Conservation (phyloP, 257 asterid species). For the Solanum virginianum region DNA sequence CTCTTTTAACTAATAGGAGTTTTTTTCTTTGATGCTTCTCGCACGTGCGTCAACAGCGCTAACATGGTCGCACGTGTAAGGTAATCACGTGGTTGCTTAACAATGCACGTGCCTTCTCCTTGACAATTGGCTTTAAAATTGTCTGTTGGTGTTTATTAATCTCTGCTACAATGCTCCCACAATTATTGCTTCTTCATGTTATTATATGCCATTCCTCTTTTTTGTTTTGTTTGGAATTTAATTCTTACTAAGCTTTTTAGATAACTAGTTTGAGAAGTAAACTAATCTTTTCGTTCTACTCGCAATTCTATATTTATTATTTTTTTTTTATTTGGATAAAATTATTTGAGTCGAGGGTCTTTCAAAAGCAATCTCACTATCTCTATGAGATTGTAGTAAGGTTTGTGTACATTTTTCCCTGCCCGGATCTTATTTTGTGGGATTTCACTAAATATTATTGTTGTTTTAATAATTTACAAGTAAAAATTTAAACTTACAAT, state of each 20-base stretch:
- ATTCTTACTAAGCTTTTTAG: neutral
- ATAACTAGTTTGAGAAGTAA: neutral
- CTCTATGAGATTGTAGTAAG: too few species aligned
- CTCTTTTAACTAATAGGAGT: neutral
- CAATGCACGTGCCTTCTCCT: slow-evolving; percentile 38
- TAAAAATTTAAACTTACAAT: too few species aligned
- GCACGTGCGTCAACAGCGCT: slow-evolving; percentile 38
- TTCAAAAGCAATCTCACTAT: too few species aligned
- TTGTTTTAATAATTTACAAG: too few species aligned
- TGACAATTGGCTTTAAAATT: slow-evolving; percentile 8
- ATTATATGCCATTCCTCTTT: neutral
- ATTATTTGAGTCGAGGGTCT: too few species aligned
- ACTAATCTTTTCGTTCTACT: neutral
- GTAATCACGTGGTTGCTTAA: slow-evolving; percentile 26
- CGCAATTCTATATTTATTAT: too few species aligned
- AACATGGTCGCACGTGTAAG: slow-evolving; percentile 52
- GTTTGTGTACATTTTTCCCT: too few species aligned
- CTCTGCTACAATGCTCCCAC: neutral
- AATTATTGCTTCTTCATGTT: neutral
- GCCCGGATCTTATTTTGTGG: too few species aligned
- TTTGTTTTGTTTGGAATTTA: neutral
- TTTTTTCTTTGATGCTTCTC: slow-evolving; percentile 32
- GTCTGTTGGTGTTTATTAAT: neutral
- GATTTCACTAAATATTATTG: too few species aligned
- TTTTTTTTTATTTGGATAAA: too few species aligned